Base-by-base conservation (phyloP, 306 rosid species). In the Clitoria ternatea region DNA sequence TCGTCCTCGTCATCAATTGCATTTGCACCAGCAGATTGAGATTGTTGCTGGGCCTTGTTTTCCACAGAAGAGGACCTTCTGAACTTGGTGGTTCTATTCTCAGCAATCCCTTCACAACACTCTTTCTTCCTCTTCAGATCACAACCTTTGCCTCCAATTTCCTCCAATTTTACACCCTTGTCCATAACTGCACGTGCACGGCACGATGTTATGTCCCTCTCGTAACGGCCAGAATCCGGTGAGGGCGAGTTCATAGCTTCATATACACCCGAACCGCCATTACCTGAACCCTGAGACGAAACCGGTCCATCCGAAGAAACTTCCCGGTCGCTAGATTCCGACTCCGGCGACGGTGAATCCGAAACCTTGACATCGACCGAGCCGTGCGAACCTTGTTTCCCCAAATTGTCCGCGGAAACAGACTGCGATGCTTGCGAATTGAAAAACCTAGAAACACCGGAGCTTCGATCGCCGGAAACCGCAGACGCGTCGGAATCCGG, bases 111-210 rank as follows among this genome's bases (percentile, higher is more conserved):
- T 54, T 88, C 88, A 4, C 72, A 74, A 0, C 6, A 66, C 17
- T 73, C 96, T 53, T 87, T 87, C 81, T 91, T 95, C 83, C 99
- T 89, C 85, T 95, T 95, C 61, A 89, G 53, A 53, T 77, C 83
- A 77, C 77, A 72, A 35, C 14, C 80, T 19, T 77, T 86, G 3
- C 81, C 80, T 6, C 82, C 79, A 7, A 26, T 13, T 37, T 66
- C 92, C 80, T 89, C 96, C 76, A 78, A 30, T 72, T 91, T 87
- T 0, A 86, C 33, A 73, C 79, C 81, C 54, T 84, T 82, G 40
- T 83, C 86, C 2, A 33, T 65, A 61, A 4, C 61, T 32, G 54
- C 82, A 78, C 61, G 72, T 11, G 12, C 81, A 69, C 54, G 72
- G 3, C 77, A 81, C 6, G 86, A 83, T 12, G 91, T 81, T 54